phyloP scores from a whole-genome alignment of 208 protist species.

The Phytomonas serpens region DNA sequence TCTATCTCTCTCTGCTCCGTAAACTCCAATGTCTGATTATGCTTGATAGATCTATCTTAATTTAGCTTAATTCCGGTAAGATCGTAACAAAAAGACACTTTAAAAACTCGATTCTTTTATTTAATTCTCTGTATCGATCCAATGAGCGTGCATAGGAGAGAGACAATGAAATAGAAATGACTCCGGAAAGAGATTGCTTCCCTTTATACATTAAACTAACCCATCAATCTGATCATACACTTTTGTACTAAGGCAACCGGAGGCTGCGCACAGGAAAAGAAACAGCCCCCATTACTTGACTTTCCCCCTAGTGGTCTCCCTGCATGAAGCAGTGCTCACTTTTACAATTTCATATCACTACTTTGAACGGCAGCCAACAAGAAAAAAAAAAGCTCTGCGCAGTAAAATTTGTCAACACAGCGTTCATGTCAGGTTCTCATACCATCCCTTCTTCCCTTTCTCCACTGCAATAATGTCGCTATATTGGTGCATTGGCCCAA shows the following conservation, averaged over 20 bases:
- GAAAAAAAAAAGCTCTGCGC: conserved; percentile 11
- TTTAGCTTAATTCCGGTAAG: neutral
- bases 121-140: neutral
- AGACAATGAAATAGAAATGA: neutral
- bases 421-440: neutral
- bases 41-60: neutral
- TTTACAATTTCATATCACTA: conserved; percentile 2
- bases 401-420: conserved; percentile 1
- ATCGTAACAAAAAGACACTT: neutral
- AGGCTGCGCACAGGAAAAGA: neutral
- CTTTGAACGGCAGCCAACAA: conserved; percentile 5
- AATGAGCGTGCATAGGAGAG: neutral
- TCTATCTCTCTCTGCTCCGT: neutral
- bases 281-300: conserved; percentile 4
- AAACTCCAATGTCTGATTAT: neutral
- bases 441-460: neutral
- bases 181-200: neutral
- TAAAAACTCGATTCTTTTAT: neutral
- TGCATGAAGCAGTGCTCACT: neutral
- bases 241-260: neutral
- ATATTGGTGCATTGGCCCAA: neutral
- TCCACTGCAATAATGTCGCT: neutral
- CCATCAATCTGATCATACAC: neutral
- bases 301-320: neutral
- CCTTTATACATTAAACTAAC: neutral